A percentile compares a stretch with the other conserved stretches of the same genome.
Conservation (phyloP, 257 asterid genomes). For the Scutellaria minor region DNA sequence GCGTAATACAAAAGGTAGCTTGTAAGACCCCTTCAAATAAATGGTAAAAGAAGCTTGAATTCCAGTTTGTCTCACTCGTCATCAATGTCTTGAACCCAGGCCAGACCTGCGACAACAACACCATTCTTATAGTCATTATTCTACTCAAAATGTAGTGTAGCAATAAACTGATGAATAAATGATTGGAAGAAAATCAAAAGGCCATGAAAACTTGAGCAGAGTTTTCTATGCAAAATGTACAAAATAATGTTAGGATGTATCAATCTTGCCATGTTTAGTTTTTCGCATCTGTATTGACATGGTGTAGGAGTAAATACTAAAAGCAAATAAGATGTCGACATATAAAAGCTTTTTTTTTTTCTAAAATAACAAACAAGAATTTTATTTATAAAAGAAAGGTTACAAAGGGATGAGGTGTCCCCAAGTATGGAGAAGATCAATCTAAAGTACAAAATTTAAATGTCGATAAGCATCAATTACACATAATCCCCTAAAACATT, state of each 20-base stretch:
- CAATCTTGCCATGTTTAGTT: neutral
- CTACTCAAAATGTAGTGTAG: neutral
- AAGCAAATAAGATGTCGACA: neutral
- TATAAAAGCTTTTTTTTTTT: neutral
- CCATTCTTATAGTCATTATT: constrained; percentile 4
- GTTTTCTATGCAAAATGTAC: neutral
- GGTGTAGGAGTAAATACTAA: neutral
- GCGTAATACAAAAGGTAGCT: constrained; percentile 22
- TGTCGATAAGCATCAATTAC: too few species aligned
- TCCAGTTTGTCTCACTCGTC: constrained; percentile 36
- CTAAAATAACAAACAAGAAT: too few species aligned
- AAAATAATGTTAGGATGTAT: neutral
- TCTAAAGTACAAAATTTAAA: too few species aligned
- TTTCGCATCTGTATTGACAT: neutral
- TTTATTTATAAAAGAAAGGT: too few species aligned
- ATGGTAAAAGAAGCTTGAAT: constrained; percentile 13
- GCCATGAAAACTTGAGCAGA: neutral
- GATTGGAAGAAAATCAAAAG: neutral
- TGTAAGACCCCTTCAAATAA: constrained; percentile 25
- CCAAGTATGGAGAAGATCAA: too few species aligned
- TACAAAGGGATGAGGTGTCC: too few species aligned
- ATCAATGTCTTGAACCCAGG: constrained; percentile 56
- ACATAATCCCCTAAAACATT: too few species aligned
- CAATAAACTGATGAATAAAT: constrained; percentile 5
- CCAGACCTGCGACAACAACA: constrained; percentile 49